Conservation (phyloP, 371 early-diverging fungal genomes). For the Mucor irregularis region DNA sequence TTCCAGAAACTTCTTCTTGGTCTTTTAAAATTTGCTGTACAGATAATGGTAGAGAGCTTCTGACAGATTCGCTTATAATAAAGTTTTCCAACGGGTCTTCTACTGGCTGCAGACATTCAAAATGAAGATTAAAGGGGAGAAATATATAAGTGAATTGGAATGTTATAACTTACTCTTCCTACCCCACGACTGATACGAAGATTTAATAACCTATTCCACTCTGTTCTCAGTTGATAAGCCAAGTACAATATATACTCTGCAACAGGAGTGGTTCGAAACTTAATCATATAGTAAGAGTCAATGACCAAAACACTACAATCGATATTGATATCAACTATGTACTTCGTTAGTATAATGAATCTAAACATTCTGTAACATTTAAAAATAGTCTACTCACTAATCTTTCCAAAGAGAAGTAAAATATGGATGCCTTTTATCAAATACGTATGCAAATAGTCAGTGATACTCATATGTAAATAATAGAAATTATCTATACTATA, state of each 20-base stretch:
- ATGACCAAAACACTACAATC: conserved; percentile 59
- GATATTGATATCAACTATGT: conserved; percentile 54
- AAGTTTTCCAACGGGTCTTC: conserved; percentile 13
- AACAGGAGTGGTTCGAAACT: conserved; percentile 48
- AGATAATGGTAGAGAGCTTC: conserved; percentile 22
- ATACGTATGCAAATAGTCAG: conserved; percentile 7
- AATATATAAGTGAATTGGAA: background rate
- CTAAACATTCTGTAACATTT: background rate
- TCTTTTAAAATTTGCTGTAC: conserved; percentile 38
- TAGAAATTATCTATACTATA: background rate
- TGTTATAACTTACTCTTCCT: conserved; percentile 20
- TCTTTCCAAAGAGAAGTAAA: conserved; percentile 39
- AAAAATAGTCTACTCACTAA: conserved; percentile 37
- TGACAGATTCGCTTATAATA: conserved; percentile 21
- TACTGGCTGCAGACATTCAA: too few species aligned
- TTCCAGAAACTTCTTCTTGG: background rate
- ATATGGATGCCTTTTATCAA: conserved; percentile 39
- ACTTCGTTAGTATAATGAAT: background rate
- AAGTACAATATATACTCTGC: conserved; percentile 36
- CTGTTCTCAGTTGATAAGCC: conserved; percentile 30
- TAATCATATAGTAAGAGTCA: conserved; percentile 58
- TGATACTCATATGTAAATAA: background rate
- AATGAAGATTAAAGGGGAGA: too few species aligned
- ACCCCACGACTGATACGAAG: conserved; percentile 34
- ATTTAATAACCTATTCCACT: conserved; percentile 31